Evolutionary conservation across 2,329 filamentous ascomycete species (phyloP), one percentile per base, ranked within the genome.

Genomic region (Aspergillus novoparasiticus): DNA sequence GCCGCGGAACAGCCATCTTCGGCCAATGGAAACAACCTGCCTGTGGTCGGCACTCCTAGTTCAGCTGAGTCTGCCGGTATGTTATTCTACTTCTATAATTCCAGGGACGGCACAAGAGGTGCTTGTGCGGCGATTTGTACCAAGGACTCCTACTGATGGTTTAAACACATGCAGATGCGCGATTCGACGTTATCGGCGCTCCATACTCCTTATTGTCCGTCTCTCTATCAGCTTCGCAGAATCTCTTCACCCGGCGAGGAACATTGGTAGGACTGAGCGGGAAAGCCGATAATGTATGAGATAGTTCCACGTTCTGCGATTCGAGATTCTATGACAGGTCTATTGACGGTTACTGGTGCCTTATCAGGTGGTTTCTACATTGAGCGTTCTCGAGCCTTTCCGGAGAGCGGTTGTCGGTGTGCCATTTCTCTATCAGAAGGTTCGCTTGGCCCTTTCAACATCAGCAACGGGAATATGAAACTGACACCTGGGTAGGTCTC

Each of bases 181-280:
- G 89, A 62, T 99, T 99, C 78, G 93, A 98, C 79, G 93, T 98
- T 55, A 83, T 99, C 68, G 95, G 95, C 66, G 87, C 92, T 28
- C 93, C 94, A 1, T 95, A 95, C 79, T 98, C 95, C 60, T 88
- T 99, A 67, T 89, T 99, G 70, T 97, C 94, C 26, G 94, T 97
- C 68, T 92, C 90, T 9, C 87, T 99, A 58, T 96, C 95, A 41
- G 92, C 95, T 48, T 98, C 94, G 36, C 94, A 98, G 78, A 90
- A 91, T 72, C 88, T 99, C 57, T 97, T 95, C 79, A 97, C 95
- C 26, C 87, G 94, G 70, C 89, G 93, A 72, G 96, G 96, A 59
- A 97, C 94, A 1, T 83, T 99, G 57, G 92, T 98, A 59, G 94
- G 90, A 54, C 86, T 98, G 64, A 92, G 91, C 71, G 95, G 95